Base-by-base conservation (phyloP, 495 filamentous ascomycete species). In the Tricharina praecox region DNA sequence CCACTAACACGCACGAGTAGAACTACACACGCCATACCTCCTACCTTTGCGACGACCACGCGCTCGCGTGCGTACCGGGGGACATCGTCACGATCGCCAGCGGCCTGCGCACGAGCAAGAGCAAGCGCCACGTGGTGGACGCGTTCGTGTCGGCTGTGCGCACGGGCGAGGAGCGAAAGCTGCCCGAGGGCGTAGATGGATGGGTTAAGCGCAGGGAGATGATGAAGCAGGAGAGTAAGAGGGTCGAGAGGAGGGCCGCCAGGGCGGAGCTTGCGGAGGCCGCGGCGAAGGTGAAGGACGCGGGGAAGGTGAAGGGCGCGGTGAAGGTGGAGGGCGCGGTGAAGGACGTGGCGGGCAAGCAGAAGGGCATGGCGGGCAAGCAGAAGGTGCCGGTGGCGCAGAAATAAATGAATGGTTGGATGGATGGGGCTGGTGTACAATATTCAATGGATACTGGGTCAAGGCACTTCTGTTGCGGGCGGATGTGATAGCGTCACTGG, bases 11-110 rank as follows among this genome's bases (percentile, higher is more conserved):
- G n/a, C 19, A 16, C 2, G 19, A 39, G 16, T 24, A 37, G 45
- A 26, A 48, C n/a, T 37, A 38, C 45, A n/a, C n/a, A 42, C 13
- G n/a, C 16, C 30, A 21, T 1, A 37, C 13, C 23, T 23, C 19
- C 30, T 16, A 28, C 36, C 47, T 49, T 23, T 9, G 10, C 47
- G 36, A 49, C 37, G 47, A 49, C 47, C 21, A 32, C 47, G 10
- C 16, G 9, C 7, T 26, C 16, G 47, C 47, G 9, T 41, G 36
- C 24, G 47, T 49, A 9, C 36, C 38, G 13, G 47, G 47, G 20
- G 47, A 49, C 47, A 25, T 49, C 8, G 47, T 49, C 36, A 5
- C n/a, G 18, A 30, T 49, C 36, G 13, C 4, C 20, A n/a, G n/a
- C 1, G 47, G 47, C 13, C 10, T 42, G 8, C 35, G 37, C 23